A percentile compares a stretch with the other conserved stretches of the same genome.
phyloP scores from a whole-genome alignment of 2,329 filamentous ascomycete genomes.

The Sporothrix protearum region DNA sequence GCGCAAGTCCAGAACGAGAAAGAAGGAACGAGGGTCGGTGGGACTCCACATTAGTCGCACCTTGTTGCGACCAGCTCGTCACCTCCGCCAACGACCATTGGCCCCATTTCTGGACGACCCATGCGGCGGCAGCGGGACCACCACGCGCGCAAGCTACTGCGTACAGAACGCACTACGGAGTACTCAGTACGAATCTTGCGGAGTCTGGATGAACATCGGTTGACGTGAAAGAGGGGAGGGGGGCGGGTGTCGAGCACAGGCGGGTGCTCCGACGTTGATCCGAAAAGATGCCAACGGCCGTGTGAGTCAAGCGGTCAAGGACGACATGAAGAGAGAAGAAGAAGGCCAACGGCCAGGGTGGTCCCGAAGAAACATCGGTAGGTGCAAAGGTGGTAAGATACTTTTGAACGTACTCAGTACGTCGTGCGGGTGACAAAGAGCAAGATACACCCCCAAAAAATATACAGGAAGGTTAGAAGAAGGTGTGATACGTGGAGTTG shows the following conservation, averaged over 20 bases:
- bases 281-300: not conserved
- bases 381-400: not conserved
- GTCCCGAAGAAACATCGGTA: not conserved
- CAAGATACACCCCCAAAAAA: not conserved
- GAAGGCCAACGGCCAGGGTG: not conserved
- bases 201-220: not conserved
- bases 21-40: not conserved
- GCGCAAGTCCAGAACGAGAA: not conserved
- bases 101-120: not conserved
- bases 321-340: not conserved
- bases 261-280: conserved; percentile 16
- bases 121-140: conserved; percentile 5
- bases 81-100: conserved; percentile 7
- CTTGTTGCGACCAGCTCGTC: conserved; percentile 9
- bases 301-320: conserved; percentile 12
- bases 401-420: not conserved
- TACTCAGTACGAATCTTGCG: not conserved
- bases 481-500: not conserved
- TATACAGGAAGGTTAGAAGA: not conserved
- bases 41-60: conserved; percentile 1
- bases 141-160: conserved; percentile 7
- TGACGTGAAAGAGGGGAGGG: not conserved
- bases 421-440: not conserved
- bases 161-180: too few relatives aligned
- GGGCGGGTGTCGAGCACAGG: not conserved